Percentiles rank a stretch among this genome's conserved stretches.
Evolutionary conservation across 2,329 filamentous ascomycete species (phyloP).

Genomic region (Davidsoniella neocaledoniae): DNA sequence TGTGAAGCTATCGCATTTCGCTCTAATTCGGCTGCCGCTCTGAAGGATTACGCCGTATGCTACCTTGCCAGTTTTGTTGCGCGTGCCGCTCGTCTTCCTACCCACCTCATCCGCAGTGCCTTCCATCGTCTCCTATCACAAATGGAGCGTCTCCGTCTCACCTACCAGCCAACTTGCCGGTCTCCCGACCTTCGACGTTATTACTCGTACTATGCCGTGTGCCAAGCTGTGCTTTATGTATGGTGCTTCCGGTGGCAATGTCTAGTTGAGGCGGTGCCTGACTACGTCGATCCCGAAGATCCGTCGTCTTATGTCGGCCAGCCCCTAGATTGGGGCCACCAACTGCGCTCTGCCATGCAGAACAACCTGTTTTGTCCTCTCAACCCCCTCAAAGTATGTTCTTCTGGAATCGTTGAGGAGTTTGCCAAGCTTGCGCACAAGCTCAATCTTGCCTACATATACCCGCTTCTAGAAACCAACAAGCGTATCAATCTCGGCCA

Average conservation of each 20-base stretch:
- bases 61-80: slow-evolving; percentile 93
- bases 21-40: slow-evolving; percentile 49
- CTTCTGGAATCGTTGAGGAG: slow-evolving; percentile 74
- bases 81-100: slow-evolving; percentile 65
- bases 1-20: slow-evolving; percentile 24
- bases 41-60: slow-evolving; percentile 71
- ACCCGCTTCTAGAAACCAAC: slow-evolving; percentile 75
- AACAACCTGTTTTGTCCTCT: slow-evolving; percentile 73
- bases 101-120: slow-evolving; percentile 61
- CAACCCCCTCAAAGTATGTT: slow-evolving; percentile 91
- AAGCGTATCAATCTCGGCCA: slow-evolving; percentile 71
- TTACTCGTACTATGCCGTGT: slow-evolving; percentile 68
- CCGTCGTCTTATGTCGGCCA: slow-evolving; percentile 43
- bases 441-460: slow-evolving; percentile 78
- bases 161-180: slow-evolving; percentile 57
- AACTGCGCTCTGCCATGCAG: slow-evolving; percentile 56
- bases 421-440: slow-evolving; percentile 80
- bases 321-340: slow-evolving; percentile 62
- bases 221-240: slow-evolving; percentile 83
- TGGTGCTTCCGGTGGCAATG: slow-evolving; percentile 98
- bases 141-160: slow-evolving; percentile 55
- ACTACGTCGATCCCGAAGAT: slow-evolving; percentile 46
- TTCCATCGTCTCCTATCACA: slow-evolving; percentile 65
- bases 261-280: slow-evolving; percentile 47
- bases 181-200: slow-evolving; percentile 77